Base-by-base conservation (phyloP, 164 flowering plant genomes). In the Piper longum region DNA sequence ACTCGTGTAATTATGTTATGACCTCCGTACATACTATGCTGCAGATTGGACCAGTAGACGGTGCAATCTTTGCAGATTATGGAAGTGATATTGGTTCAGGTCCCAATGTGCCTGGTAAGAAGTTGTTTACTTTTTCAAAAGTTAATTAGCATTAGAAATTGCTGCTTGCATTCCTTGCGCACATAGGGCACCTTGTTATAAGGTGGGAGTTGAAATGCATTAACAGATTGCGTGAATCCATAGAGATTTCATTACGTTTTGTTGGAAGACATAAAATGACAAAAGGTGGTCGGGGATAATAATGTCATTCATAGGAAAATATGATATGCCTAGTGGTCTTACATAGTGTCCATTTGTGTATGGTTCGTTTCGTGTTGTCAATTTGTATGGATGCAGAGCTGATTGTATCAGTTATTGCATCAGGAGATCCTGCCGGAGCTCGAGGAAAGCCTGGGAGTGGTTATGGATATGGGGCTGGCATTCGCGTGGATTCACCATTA, bases 371-470 rank as follows among this genome's bases (percentile, higher is more conserved):
- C 13, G 54, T 60, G 59, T 41, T 63, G 57, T 9, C 12, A 14
- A 48, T 26, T 26, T 26, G 36, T 26, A 26, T 26, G 36, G 36
- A 26, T 26, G 36, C 36, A 26, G 36, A 26, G 36, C 52, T 56
- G 59, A 26, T 56, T 26, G 8, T 56, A 16, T 48, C 3, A 48
- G 14, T 9, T 48, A 48, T 48, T 48, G 60, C 16, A n/a, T 62
- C 56, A 93, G 99, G 99, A 61, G 99, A 93, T 74, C 99, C 99
- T 61, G 99, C 97, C 41, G 97, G 97, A 58, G 96, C 97, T 62
- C 82, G 99, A 75, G 68, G 74, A 51, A 93, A 91, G 72, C 89
- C 97, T 65, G 97, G 99, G 62, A 88, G 88, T 71, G 99, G 97
- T 8, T 85, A 90, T 63, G 99, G 99, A 41, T 87, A 83, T 67